phyloP scores from a whole-genome alignment of 768 basidiomycete species.

The Cyclocybe aegerita region DNA sequence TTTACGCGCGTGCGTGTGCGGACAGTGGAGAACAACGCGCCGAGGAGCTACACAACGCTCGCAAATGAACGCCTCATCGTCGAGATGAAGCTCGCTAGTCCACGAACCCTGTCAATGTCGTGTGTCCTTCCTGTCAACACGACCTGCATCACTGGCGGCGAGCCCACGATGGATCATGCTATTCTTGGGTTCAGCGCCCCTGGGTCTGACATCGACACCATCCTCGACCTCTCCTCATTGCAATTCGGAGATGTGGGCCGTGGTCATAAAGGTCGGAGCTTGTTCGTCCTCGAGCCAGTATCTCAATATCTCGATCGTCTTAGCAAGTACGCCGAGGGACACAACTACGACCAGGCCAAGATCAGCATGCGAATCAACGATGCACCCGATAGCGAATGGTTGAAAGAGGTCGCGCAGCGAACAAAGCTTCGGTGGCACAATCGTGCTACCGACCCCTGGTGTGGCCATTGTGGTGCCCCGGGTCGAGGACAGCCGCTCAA shows the following conservation, averaged over 20 bases:
- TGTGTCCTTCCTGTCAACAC: conserved; percentile 7
- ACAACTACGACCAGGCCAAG: conserved; percentile 14
- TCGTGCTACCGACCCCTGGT: conserved; percentile 15
- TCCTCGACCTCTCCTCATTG: conserved; percentile 21
- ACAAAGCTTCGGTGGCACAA: conserved; percentile 21
- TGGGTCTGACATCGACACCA: conserved; percentile 10
- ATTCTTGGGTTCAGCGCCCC: conserved; percentile 17
- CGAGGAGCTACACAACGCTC: conserved; percentile 10
- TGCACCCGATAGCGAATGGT: conserved; percentile 11
- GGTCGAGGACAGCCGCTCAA: conserved; percentile 9
- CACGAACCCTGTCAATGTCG: conserved; percentile 8
- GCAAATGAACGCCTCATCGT: conserved; percentile 13
- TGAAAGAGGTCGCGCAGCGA: conserved; percentile 13
- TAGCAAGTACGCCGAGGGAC: conserved; percentile 12
- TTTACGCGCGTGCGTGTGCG: conserved; percentile 18
- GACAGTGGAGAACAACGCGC: conserved; percentile 8
- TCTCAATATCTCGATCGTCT: conserved; percentile 13
- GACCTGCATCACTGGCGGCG: conserved; percentile 15
- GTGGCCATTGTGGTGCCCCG: conserved; percentile 23
- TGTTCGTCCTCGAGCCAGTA: conserved; percentile 22
- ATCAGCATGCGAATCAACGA: conserved; percentile 5
- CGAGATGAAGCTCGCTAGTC: conserved; percentile 16
- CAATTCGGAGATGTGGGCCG: conserved; percentile 24
- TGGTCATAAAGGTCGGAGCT: conserved; percentile 16
- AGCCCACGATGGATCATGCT: conserved; percentile 10